Conservation (phyloP, 805 yeast species). For the Zygosaccharomyces rouxii region DNA sequence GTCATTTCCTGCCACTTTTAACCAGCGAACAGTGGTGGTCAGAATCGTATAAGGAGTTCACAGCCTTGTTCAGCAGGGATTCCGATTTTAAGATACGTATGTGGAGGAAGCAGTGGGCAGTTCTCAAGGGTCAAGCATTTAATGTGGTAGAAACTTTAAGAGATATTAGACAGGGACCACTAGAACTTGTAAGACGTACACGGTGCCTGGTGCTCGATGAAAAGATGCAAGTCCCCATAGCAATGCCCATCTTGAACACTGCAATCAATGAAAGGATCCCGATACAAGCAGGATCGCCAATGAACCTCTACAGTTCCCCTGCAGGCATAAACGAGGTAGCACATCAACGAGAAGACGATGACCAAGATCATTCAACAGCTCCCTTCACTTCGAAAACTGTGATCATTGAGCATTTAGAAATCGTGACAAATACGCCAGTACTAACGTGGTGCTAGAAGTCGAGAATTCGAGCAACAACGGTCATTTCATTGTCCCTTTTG, state of each 20-base stretch:
- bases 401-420: slow-evolving; percentile 56
- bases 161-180: slow-evolving; percentile 55
- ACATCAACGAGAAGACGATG: not conserved
- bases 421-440: slow-evolving; percentile 54
- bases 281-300: slow-evolving; percentile 18
- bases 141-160: slow-evolving; percentile 65
- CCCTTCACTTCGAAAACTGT: slow-evolving; percentile 39
- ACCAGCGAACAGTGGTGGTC: slow-evolving; percentile 72
- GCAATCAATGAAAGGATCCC: slow-evolving; percentile 44
- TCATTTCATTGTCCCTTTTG: not conserved
- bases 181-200: slow-evolving; percentile 58
- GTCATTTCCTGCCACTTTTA: slow-evolving; percentile 52
- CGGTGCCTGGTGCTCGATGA: slow-evolving; percentile 58
- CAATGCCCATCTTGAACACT: slow-evolving; percentile 34
- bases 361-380: not conserved
- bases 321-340: not conserved
- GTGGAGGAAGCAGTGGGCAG: slow-evolving; percentile 66
- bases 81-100: slow-evolving; percentile 58
- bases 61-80: slow-evolving; percentile 50
- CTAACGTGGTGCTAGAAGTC: slow-evolving; percentile 56
- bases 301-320: slow-evolving; percentile 11
- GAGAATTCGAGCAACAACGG: not conserved
- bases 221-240: slow-evolving; percentile 51
- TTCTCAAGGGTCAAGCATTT: slow-evolving; percentile 73
- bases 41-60: slow-evolving; percentile 45